Evolutionary conservation across 257 asterid genomes (phyloP).

Genomic region (Scutellaria baicalensis): DNA sequence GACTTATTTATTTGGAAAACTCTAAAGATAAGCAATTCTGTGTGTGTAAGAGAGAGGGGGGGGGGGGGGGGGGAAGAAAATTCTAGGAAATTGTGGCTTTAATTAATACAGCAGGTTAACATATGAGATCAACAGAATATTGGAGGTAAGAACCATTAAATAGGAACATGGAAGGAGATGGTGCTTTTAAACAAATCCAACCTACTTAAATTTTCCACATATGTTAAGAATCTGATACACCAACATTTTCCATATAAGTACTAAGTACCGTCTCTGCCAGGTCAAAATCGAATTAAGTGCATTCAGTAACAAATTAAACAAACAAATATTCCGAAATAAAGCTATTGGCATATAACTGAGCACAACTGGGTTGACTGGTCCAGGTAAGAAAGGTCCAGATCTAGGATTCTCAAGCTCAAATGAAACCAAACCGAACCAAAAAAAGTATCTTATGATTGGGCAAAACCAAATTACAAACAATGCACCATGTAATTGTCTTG

Average conservation of each 20-base stretch:
- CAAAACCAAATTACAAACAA: neutral
- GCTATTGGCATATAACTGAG: too few relatives aligned
- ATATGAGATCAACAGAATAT: neutral
- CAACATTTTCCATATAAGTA: too few relatives aligned
- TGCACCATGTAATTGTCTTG: neutral
- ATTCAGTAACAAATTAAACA: too few relatives aligned
- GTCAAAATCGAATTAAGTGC: too few relatives aligned
- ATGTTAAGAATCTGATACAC: neutral
- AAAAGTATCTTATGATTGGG: neutral
- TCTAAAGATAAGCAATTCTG: neutral
- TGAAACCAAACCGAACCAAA: neutral
- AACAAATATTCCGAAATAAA: too few relatives aligned
- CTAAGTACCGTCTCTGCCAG: too few relatives aligned
- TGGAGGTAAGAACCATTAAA: neutral
- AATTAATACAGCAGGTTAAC: neutral
- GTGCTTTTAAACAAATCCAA: neutral
- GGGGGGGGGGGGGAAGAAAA: too few relatives aligned
- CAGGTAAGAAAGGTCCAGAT: too few relatives aligned
- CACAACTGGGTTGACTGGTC: too few relatives aligned
- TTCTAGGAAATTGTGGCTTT: neutral
- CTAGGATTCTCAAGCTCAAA: neutral
- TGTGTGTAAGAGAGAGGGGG: neutral
- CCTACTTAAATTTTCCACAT: neutral
- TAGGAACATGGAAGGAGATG: too few relatives aligned
- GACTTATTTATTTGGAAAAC: neutral